Conservation (phyloP, 352 stramenopile genomes). For the Phytophthora litchii region DNA sequence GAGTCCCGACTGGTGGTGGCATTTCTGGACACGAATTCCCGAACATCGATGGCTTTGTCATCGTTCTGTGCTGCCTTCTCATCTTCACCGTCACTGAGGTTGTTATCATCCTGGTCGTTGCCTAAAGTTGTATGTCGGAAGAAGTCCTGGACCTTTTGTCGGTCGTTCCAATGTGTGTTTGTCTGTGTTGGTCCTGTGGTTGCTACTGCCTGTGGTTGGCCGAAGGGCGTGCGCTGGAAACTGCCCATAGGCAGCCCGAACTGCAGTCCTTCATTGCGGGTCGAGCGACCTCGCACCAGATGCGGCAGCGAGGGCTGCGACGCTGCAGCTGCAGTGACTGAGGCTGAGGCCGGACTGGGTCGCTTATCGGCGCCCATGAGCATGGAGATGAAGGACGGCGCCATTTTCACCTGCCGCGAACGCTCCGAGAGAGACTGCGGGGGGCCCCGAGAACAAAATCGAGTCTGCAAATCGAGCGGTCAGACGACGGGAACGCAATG, state of each 20-base stretch:
- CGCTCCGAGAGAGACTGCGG: constrained; percentile 28
- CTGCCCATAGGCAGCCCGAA: constrained; percentile 36
- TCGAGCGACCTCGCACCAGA: constrained; percentile 18
- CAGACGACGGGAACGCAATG: constrained; percentile 25
- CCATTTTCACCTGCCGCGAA: constrained; percentile 41
- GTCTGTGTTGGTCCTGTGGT: constrained; percentile 6
- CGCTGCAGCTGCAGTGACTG: background rate
- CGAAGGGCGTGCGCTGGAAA: constrained; percentile 32
- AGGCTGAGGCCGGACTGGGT: constrained; percentile 3
- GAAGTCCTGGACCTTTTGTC: constrained; percentile 64
- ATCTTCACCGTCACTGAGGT: constrained; percentile 1
- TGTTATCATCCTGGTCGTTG: constrained; percentile 1
- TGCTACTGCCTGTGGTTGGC: constrained; percentile 16
- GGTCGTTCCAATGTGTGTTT: constrained; percentile 45
- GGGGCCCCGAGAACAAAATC: constrained; percentile 21
- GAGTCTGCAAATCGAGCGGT: constrained; percentile 33
- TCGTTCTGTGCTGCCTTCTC: constrained; percentile 45
- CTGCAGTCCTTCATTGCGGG: constrained; percentile 31
- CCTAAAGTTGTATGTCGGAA: constrained; percentile 48
- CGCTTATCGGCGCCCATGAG: constrained; percentile 47
- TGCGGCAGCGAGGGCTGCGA: constrained; percentile 27
- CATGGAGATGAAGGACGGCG: constrained; percentile 68
- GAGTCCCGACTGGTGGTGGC: constrained; percentile 20
- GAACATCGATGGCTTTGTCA: constrained; percentile 66
- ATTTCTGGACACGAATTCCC: constrained; percentile 52